These are phyloP conservation scores for Rhizophagus clarus DNA, from an alignment of 192 early-diverging fungal species.

Conservation along the genomic window DNA sequence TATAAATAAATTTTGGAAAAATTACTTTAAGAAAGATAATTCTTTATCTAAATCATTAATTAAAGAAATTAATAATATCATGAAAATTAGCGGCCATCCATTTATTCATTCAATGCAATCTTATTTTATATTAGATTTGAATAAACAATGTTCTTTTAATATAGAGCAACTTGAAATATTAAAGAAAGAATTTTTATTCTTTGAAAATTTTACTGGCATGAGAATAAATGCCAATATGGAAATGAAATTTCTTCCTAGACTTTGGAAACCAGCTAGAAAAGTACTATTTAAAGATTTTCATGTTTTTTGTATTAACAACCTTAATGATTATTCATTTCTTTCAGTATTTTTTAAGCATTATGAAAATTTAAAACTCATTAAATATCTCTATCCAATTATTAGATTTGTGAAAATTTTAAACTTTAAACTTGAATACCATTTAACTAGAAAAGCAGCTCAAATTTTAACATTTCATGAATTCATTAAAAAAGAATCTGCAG, in stretches of 20 bases:
- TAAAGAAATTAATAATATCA: neutral
- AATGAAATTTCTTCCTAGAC: no score
- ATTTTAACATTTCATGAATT: no score
- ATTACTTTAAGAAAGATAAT: no score
- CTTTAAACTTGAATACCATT: neutral
- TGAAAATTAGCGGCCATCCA: neutral
- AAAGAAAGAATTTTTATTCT: no score
- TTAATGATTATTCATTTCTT: constrained; percentile 17
- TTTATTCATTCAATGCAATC: neutral
- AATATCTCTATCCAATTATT: constrained; percentile 23
- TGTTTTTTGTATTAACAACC: neutral
- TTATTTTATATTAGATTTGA: neutral
- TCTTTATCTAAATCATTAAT: no score
- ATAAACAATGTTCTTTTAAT: neutral
- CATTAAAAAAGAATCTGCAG: no score
- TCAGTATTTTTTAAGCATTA: constrained; percentile 25
- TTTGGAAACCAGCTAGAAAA: no score
- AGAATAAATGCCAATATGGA: no score
- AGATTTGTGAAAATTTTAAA: constrained; percentile 27
- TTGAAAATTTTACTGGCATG: neutral
- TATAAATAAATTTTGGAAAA: no score
- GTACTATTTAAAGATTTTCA: neutral
- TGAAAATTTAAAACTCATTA: constrained; percentile 2
- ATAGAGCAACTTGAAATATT: no score
- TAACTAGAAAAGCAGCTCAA: constrained; percentile 5